Evolutionary conservation across 805 yeast species (phyloP).

Genomic region (Ascoidea rubescens): DNA sequence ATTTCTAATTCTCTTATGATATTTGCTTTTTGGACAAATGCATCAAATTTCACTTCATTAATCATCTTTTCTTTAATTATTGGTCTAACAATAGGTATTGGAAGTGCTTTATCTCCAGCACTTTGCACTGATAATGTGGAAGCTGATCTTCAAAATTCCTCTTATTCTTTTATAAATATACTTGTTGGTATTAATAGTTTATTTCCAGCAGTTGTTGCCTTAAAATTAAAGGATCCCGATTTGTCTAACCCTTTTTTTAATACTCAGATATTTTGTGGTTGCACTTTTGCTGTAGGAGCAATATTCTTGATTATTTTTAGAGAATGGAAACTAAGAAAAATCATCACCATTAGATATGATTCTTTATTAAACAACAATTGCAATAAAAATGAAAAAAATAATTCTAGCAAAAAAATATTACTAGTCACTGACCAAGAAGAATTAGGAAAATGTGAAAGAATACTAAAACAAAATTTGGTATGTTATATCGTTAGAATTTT

Average conservation of each 20-base stretch:
- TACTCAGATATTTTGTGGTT: slow-evolving; percentile 48
- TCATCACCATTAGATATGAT: slow-evolving; percentile 13
- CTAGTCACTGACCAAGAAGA: no score
- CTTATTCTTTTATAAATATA: slow-evolving; percentile 16
- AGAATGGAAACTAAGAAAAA: slow-evolving; percentile 34
- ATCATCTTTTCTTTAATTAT: slow-evolving; percentile 26
- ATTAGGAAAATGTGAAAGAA: no score
- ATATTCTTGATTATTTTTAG: slow-evolving; percentile 32
- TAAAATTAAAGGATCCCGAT: slow-evolving; percentile 13
- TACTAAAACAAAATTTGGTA: no score
- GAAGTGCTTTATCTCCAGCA: slow-evolving; percentile 18
- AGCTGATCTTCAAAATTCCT: slow-evolving; percentile 7
- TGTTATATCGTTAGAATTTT: no score
- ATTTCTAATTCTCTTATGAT: slow-evolving; percentile 17
- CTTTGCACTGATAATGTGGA: slow-evolving; percentile 19
- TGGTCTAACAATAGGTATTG: slow-evolving; percentile 34
- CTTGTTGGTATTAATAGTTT: slow-evolving; percentile 16
- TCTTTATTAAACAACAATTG: no score
- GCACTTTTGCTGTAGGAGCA: slow-evolving; percentile 28
- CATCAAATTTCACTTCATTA: slow-evolving; percentile 25
- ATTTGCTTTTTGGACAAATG: slow-evolving; percentile 36
- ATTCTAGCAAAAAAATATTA: no score
- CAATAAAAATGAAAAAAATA: no score
- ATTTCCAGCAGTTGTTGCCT: slow-evolving; percentile 18
- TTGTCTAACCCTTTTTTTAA: slow-evolving; percentile 34